Conservation (phyloP, 495 filamentous ascomycete species). For the Pyronema omphalodes region DNA sequence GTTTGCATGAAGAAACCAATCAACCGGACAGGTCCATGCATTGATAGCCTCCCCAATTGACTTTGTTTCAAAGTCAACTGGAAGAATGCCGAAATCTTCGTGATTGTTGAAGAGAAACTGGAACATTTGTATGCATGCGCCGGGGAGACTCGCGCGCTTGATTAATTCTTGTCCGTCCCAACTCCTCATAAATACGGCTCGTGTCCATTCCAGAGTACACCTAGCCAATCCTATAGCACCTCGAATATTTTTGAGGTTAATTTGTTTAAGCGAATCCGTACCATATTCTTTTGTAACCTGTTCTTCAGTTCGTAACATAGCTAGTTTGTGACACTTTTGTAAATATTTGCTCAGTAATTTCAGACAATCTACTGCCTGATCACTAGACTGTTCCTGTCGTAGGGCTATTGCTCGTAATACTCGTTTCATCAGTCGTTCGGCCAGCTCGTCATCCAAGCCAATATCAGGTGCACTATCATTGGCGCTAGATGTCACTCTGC, state of each 20-base stretch:
- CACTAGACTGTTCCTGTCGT: background rate
- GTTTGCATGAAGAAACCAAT: conserved; percentile 37
- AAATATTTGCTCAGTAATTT: conserved; percentile 7
- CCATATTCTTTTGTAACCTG: conserved; percentile 8
- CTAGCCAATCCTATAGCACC: conserved; percentile 18
- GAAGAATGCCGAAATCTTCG: conserved; percentile 41
- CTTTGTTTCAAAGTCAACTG: conserved; percentile 52
- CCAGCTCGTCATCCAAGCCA: conserved; percentile 43
- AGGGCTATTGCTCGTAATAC: conserved; percentile 36
- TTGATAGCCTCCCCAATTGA: conserved; percentile 65
- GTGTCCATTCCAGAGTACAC: conserved; percentile 22
- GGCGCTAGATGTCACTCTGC: conserved; percentile 29
- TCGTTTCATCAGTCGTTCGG: conserved; percentile 36
- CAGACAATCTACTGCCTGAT: conserved; percentile 1
- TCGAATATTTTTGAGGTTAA: background rate
- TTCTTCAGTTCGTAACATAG: conserved; percentile 6
- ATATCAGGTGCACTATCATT: conserved; percentile 25
- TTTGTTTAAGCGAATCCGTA: conserved; percentile 7
- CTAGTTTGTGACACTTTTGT: conserved; percentile 7
- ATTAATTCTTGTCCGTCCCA: conserved; percentile 19
- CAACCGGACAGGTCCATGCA: conserved; percentile 50
- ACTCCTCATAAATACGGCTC: conserved; percentile 13
- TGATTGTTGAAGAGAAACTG: conserved; percentile 48
- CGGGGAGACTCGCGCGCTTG: conserved; percentile 20
- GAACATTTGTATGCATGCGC: conserved; percentile 41